These are phyloP conservation scores for Phytophthora quininea DNA, from an alignment of 352 stramenopile species.

Conservation along the genomic window DNA sequence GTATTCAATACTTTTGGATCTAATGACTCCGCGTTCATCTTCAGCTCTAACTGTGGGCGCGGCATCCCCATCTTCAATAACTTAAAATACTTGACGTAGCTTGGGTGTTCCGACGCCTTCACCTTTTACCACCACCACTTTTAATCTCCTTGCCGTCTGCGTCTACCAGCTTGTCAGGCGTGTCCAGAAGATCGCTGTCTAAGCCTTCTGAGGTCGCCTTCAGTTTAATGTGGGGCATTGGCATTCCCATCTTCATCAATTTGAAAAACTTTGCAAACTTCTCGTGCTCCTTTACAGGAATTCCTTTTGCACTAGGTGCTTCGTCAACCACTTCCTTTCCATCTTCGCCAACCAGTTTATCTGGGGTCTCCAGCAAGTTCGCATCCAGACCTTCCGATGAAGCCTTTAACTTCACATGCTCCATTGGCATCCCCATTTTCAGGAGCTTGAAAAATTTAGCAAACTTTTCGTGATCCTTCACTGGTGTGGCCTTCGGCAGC, in stretches of 20 bases:
- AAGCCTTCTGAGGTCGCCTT: conserved; percentile 79
- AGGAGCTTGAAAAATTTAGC: conserved; percentile 95
- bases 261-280: conserved; percentile 94
- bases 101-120: conserved; percentile 82
- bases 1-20: conserved; percentile 90
- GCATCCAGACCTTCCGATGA: conserved; percentile 63
- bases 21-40: conserved; percentile 91
- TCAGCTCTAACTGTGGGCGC: conserved; percentile 90
- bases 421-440: conserved; percentile 86
- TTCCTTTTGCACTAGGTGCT: conserved; percentile 19
- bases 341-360: conserved; percentile 61
- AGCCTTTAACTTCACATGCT: conserved; percentile 90
- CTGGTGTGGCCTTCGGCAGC: conserved; percentile 40
- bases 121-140: conserved; percentile 38
- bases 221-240: conserved; percentile 88
- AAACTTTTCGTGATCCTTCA: conserved; percentile 92
- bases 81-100: conserved; percentile 96
- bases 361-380: conserved; percentile 58
- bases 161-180: conserved; percentile 61
- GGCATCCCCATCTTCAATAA: conserved; percentile 96
- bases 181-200: conserved; percentile 62
- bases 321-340: conserved; percentile 50
- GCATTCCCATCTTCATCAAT: conserved; percentile 90
- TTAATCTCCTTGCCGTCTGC: conserved; percentile 57
- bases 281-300: conserved; percentile 62